Conservation (phyloP, 495 filamentous ascomycete species). For the Penicillium soppii region DNA sequence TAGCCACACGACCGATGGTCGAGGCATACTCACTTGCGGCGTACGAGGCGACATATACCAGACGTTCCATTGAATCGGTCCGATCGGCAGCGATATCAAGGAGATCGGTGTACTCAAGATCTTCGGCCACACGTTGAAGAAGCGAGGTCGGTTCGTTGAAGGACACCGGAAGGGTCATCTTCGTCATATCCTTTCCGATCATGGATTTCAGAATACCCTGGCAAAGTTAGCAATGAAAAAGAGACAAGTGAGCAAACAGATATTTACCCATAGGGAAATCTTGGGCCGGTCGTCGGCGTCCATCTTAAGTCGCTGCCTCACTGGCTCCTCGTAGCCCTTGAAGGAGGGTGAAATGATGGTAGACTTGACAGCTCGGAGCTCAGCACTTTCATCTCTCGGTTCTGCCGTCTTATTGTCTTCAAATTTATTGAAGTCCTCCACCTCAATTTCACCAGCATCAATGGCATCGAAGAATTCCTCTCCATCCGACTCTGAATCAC, state of each 20-base stretch:
- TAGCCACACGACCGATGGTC: conserved; percentile 93
- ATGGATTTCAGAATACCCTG: conserved; percentile 97
- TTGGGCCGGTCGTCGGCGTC: conserved; percentile 90
- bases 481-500: conserved; percentile 78
- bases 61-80: conserved; percentile 80
- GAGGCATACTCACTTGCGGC: conserved; percentile 96
- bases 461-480: conserved; percentile 98
- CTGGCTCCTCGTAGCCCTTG: conserved; percentile 85
- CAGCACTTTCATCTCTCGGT: conserved; percentile 42
- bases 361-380: conserved; percentile 47
- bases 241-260: neutral
- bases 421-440: conserved; percentile 54
- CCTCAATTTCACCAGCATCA: conserved; percentile 86
- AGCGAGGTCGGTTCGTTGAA: conserved; percentile 98
- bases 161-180: conserved; percentile 97
- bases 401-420: conserved; percentile 46
- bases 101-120: conserved; percentile 96
- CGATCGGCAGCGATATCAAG: conserved; percentile 87
- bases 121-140: conserved; percentile 93
- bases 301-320: conserved; percentile 76
- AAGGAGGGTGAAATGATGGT: conserved; percentile 72
- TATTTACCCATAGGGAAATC: conserved; percentile 90
- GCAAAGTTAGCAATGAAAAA: conserved; percentile 1
- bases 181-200: conserved; percentile 99
- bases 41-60: conserved; percentile 96